A percentile compares a stretch with the other conserved stretches of the same genome.
phyloP scores from a whole-genome alignment of 768 basidiomycete genomes.

The Coprinopsis marcescibilis region DNA sequence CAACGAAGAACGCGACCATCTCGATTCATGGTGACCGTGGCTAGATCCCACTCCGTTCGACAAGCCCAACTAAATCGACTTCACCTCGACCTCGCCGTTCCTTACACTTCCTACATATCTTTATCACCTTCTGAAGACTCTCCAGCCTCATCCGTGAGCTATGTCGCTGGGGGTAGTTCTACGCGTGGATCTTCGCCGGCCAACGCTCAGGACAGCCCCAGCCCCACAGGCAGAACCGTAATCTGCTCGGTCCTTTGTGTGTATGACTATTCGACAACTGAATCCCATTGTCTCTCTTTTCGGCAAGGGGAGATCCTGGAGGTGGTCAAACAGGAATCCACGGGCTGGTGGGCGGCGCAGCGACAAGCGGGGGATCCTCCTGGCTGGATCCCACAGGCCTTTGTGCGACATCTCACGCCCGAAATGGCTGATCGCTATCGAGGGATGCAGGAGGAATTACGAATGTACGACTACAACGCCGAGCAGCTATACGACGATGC shows the following conservation, averaged over 20 bases:
- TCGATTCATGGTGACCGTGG: conserved; percentile 23
- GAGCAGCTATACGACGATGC: conserved; percentile 38
- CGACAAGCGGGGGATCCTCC: conserved; percentile 45
- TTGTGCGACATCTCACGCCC: conserved; percentile 49
- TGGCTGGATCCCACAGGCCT: conserved; percentile 76
- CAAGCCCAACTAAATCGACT: conserved; percentile 38
- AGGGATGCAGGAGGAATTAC: conserved; percentile 37
- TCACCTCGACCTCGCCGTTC: conserved; percentile 31
- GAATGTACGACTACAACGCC: conserved; percentile 42
- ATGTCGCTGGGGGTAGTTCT: conserved; percentile 22
- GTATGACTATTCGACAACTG: conserved; percentile 61
- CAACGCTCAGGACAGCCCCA: conserved; percentile 17
- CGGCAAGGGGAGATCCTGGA: conserved; percentile 61
- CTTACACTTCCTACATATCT: conserved; percentile 18
- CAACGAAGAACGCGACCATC: not conserved
- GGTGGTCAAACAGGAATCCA: conserved; percentile 60
- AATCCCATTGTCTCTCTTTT: conserved; percentile 58
- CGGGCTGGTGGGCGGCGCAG: conserved; percentile 83
- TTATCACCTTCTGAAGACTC: conserved; percentile 24
- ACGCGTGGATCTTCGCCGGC: conserved; percentile 23
- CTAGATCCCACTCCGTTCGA: conserved; percentile 28
- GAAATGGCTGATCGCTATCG: conserved; percentile 45
- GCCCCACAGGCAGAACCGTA: conserved; percentile 23
- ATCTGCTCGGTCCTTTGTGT: conserved; percentile 57
- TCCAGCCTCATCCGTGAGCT: conserved; percentile 26